Base-by-base conservation (phyloP, 768 basidiomycete genomes). In the Neoboletus magnificus region DNA sequence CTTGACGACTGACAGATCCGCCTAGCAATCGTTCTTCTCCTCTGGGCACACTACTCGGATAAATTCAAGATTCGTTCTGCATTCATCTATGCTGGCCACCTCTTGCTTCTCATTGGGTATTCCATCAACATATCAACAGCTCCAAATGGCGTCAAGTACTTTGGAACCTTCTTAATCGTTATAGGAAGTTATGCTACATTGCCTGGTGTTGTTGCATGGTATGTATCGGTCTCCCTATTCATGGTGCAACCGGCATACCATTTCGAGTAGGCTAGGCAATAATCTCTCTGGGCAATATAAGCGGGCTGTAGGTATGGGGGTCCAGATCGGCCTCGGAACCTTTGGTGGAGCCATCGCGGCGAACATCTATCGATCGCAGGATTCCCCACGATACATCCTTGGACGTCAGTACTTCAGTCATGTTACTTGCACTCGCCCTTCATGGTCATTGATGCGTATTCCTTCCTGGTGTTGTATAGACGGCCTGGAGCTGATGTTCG, bases 201-300 rank as follows among this genome's bases (percentile, higher is more conserved):
- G n/a, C n/a, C n/a, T n/a, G n/a, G n/a, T n/a, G n/a, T n/a, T n/a
- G 72, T 86, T 13, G 76, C 83, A 22, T 89, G 87, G 86, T 86
- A 44, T 2, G 64, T 54, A 1, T 40, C 20, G 3, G 13, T 74
- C 61, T 73, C 61, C 25, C 5, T 23, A 18, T 42, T 32, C 2
- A 1, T 7, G 5, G 15, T 22, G 12, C 8, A n/a, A 10, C 12
- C 30, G 2, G n/a, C 8, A 2, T 5, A 39, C 0, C 20, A 22
- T 37, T n/a, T 15, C 3, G 36, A 18, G n/a, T 12, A 87, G 86
- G 86, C 69, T 84, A 6, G 82, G 55, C 1, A 67, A 66, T 18
- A 66, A 89, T 5, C 35, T 59, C 74, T 86, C 12, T 0, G 87
- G 87, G 0, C 84, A 86, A 29, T 44, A 84, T 65, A 89, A 88